These are phyloP conservation scores for Lenwebbia sp. DNA, from an alignment of 345 rosid species.

Conservation along the genomic window DNA sequence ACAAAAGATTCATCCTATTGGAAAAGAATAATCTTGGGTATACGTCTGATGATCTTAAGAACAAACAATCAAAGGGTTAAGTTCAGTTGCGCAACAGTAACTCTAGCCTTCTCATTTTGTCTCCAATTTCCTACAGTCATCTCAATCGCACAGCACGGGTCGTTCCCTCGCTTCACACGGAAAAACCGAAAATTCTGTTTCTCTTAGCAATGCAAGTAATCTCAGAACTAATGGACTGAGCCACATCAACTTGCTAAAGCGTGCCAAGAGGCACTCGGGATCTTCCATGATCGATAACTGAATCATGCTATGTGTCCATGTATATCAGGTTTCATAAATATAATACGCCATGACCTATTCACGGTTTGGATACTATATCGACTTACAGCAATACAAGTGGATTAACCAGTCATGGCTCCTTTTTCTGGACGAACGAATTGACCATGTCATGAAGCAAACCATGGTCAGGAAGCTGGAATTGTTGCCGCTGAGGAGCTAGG, in stretches of 20 bases:
- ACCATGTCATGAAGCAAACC: constrained; percentile 3
- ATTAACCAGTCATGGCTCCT: not conserved
- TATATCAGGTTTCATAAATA: not conserved
- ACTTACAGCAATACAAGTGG: not conserved
- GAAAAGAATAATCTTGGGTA: not conserved
- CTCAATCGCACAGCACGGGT: not conserved
- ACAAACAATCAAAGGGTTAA: not conserved
- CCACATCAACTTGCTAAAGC: not conserved
- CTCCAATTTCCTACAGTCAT: not conserved
- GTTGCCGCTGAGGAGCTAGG: not conserved
- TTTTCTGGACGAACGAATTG: not conserved
- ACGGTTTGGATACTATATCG: not conserved
- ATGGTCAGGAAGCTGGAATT: not conserved
- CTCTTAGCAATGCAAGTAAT: not conserved
- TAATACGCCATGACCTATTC: not conserved
- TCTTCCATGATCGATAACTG: not conserved
- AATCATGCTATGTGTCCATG: not conserved
- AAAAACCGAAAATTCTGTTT: not conserved
- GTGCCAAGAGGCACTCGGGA: not conserved
- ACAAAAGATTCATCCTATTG: not conserved
- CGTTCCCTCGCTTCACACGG: not conserved
- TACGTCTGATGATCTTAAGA: not conserved
- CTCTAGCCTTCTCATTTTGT: not conserved
- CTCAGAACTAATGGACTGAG: not conserved
- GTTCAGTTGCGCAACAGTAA: not conserved